These are phyloP conservation scores for Pleurotus platypus DNA, from an alignment of 768 basidiomycete genomes.

Conservation along the genomic window DNA sequence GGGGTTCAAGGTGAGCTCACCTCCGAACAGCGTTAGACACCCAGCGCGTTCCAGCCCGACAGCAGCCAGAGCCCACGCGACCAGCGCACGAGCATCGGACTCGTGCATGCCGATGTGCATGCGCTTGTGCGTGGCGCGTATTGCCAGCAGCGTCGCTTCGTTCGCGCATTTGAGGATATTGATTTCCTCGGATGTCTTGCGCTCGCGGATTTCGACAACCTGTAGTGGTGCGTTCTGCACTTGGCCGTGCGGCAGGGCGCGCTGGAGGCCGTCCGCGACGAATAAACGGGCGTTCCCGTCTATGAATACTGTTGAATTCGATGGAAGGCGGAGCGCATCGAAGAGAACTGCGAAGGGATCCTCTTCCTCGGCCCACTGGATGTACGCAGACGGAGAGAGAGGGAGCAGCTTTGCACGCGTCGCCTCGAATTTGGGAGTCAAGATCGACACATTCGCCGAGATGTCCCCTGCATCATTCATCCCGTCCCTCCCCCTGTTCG, in stretches of 20 bases:
- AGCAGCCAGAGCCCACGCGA: slow-evolving; percentile 47
- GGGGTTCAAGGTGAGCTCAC: slow-evolving; percentile 27
- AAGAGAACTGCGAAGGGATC: slow-evolving; percentile 54
- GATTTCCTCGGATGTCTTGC: slow-evolving; percentile 70
- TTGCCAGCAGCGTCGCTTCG: slow-evolving; percentile 77
- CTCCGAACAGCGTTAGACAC: slow-evolving; percentile 75
- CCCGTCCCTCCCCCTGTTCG: neutral
- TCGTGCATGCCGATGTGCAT: slow-evolving; percentile 75
- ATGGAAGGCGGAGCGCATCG: slow-evolving; percentile 18
- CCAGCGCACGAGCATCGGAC: slow-evolving; percentile 60
- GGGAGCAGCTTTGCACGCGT: slow-evolving; percentile 61
- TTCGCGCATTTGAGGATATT: slow-evolving; percentile 74
- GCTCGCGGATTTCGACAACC: slow-evolving; percentile 63
- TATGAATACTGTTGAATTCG: slow-evolving; percentile 44
- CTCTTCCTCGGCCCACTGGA: slow-evolving; percentile 66
- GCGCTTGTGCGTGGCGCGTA: slow-evolving; percentile 57
- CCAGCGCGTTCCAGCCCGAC: slow-evolving; percentile 59
- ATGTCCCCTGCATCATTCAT: slow-evolving; percentile 18
- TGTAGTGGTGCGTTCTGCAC: slow-evolving; percentile 50
- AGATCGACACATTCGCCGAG: slow-evolving; percentile 46
- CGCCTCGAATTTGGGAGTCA: slow-evolving; percentile 78
- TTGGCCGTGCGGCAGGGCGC: slow-evolving; percentile 29
- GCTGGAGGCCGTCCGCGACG: slow-evolving; percentile 58
- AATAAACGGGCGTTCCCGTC: slow-evolving; percentile 62
- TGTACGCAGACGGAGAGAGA: slow-evolving; percentile 48